Evolutionary conservation across 2,329 filamentous ascomycete species (phyloP), one percentile per base, ranked within the genome.

Genomic region (Colletotrichum ledebouriae): DNA sequence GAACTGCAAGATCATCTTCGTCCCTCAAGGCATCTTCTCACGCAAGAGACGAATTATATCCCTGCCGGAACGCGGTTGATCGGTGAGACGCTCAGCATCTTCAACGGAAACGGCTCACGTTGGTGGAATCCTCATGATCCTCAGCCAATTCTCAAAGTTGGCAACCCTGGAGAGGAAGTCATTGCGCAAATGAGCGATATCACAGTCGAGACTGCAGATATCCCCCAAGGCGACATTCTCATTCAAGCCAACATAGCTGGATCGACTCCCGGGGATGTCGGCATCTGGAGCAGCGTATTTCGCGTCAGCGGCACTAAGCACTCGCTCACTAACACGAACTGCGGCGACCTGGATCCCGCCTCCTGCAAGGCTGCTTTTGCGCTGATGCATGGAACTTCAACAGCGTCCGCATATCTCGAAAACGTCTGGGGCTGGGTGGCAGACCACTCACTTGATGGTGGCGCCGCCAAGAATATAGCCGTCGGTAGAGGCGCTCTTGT

Each of bases 31-130:
- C 3, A 46, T 69, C 34, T 69, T 29, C 61, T 66, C 13, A 69
- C 55, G 53, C 47, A 56, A 41, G 61, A 69, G 55, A 66, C 62
- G 2, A 69, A 60, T 5, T 69, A 66, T 7, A 33, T 69, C 2
- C 62, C 66, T 50, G 46, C 66, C 3, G 83, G 84, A 12, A 84
- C 85, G 4, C 80, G 80, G 2, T 82, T 90, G 29, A 79, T 87
- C 10, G 88, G 88, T 20, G 85, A 89, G 74, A 81, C 82, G 5
- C 87, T 85, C 80, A 81, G 86, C 10, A 79, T 80, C 3, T 84
- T 85, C 73, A 83, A 80, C n/a, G 64, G 79, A 2, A 76, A 75
- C 4, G 86, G 87, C 11, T 64, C 71, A 65, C 80, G 77, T 52
- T 89, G 85, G 75, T 78, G 73, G 60, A 76, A 83, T 63, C 74